Evolutionary conservation across 2,329 filamentous ascomycete genomes (phyloP).

Genomic region (Plectosphaerella sp.): DNA sequence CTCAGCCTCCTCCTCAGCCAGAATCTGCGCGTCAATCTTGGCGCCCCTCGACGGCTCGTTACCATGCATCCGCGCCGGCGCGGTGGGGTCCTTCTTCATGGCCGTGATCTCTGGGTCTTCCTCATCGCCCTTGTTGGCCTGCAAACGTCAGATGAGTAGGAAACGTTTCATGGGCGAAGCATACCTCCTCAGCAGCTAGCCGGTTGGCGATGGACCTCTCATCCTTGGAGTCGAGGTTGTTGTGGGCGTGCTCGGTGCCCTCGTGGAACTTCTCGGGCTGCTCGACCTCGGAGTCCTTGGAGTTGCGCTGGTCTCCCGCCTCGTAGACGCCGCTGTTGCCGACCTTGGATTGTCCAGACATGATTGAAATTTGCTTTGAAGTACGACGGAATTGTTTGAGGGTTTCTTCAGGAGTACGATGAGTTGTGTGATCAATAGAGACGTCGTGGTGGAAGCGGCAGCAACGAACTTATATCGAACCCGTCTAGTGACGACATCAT

Average conservation of each 20-base stretch:
- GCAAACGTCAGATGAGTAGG: neutral
- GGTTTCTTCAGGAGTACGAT: neutral
- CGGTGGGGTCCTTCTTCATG: constrained; percentile 56
- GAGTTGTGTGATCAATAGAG: neutral
- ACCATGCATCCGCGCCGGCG: constrained; percentile 59
- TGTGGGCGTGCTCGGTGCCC: constrained; percentile 64
- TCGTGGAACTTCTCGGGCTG: constrained; percentile 62
- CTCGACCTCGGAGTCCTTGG: constrained; percentile 45
- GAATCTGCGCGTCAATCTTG: constrained; percentile 64
- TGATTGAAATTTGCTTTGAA: constrained; percentile 11
- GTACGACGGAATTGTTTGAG: neutral
- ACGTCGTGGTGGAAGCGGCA: too few species aligned
- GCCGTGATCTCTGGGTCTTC: constrained; percentile 36
- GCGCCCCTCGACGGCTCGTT: constrained; percentile 71
- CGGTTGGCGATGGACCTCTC: constrained; percentile 69
- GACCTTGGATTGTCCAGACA: constrained; percentile 55
- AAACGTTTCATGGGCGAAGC: constrained; percentile 7
- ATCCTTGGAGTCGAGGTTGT: constrained; percentile 69
- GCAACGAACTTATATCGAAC: neutral
- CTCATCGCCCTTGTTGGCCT: constrained; percentile 6
- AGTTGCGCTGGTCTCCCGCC: constrained; percentile 70
- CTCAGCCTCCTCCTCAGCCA: constrained; percentile 62
- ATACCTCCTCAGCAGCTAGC: constrained; percentile 57
- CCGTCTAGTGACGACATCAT: neutral
- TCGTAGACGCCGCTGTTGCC: constrained; percentile 66